Base-by-base conservation (phyloP, 768 basidiomycete genomes). In the Rhodocollybia butyracea region DNA sequence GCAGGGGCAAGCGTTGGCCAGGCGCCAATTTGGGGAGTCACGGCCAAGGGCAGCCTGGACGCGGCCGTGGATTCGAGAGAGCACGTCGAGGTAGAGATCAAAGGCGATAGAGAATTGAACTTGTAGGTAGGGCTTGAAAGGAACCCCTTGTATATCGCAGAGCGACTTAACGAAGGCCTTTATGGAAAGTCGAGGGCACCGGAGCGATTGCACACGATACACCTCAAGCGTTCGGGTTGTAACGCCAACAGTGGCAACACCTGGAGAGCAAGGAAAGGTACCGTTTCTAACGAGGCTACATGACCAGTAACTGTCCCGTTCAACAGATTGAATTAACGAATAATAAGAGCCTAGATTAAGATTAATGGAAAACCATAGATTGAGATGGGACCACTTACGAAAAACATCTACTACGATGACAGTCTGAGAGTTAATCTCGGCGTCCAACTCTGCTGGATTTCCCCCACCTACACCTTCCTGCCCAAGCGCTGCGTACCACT, bases 101-200 rank as follows among this genome's bases (percentile, higher is more conserved):
- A 56, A 62, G 8, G 48, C 42, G 22, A 57, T 57, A 3, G 55
- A 46, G 42, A 61, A 57, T 47, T 55, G 54, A 10, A 30, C 31
- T 22, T 46, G 38, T 2, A 46, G 32, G 12, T 59, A 57, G 2
- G 50, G 36, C 13, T 51, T 56, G 46, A 51, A 51, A 1, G 60
- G 41, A 15, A 56, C 50, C 8, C 50, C 45, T 24, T 66, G 59
- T 15, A 64, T 36, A 26, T 66, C 63, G 40, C 56, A 61, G 1
- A 68, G 30, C 1, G 54, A 52, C 34, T 60, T 60, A 4, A 65
- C 55, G n/a, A 59, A 63, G 2, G 60, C 57, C 38, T 68, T 61
- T 3, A 64, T 59, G 1, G 61, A 60, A 5, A 62, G 57, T 17
- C 58, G 60, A 2, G 62, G 67, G 22, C 51, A 56, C 12, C 47